Evolutionary conservation across 257 asterid species (phyloP), one percentile per base, ranked within the genome.

Genomic region (Solanum tarapatanum): DNA sequence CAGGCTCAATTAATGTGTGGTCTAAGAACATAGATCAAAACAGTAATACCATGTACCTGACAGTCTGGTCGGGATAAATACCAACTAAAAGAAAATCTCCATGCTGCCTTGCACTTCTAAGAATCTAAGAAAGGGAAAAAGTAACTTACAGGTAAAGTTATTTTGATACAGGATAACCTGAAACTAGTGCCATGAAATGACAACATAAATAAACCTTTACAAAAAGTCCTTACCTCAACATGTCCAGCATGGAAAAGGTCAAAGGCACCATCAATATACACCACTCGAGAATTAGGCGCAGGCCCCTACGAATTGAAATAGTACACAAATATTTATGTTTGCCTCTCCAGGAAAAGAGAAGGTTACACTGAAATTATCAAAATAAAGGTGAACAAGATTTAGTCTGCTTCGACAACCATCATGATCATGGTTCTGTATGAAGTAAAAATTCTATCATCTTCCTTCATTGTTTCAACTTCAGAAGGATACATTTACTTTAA

Each of bases 211-310:
- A 48, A 85, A 41, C 36, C 28, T 85, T 17, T 35, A 16, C 30
- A 58, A 19, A 58, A 21, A 58, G 37, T 10, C 13, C 80, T 23
- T 91, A 96, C 99, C 99, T 94, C 98, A 75, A 97, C 98, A 16
- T 97, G 99, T 73, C 99, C 98, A 79, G 99, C 99, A 89, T 97
- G 99, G 83, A 95, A 97, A 87, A 95, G 96, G 92, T 97, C 99
- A 92, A 97, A 97, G 30, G 97, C 99, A 48, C 99, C 98, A 89
- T 97, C 99, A 86, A 97, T 97, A 91, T 97, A 97, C 39, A 97
- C 98, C 75, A 97, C 98, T 75, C 95, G 96, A 55, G 97, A 93
- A 90, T 94, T 95, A 33, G 98, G 98, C 84, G 95, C 98, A 83
- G 98, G 98, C 62, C 91, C 98, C 99, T 97, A 92, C 77, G 5